Percentiles rank a stretch among this genome's conserved stretches.
phyloP scores from a whole-genome alignment of 495 filamentous ascomycete species.

The Penicillium angulare region DNA sequence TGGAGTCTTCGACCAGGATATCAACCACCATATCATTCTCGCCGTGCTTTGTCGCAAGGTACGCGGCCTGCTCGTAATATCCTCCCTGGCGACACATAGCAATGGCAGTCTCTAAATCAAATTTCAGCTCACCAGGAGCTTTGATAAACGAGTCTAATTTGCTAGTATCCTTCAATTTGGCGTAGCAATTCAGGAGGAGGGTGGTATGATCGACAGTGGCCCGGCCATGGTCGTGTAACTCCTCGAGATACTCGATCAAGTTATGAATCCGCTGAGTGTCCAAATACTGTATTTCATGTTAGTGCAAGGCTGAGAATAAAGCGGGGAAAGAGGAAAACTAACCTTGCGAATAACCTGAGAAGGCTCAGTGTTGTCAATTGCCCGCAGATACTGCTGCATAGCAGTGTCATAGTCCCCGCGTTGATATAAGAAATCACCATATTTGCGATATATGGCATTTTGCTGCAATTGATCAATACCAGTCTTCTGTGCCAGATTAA shows the following conservation, averaged over 20 bases:
- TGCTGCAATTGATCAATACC: slow-evolving; percentile 75
- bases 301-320: background rate
- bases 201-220: slow-evolving; percentile 97
- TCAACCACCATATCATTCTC: slow-evolving; percentile 94
- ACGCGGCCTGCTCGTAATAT: slow-evolving; percentile 96
- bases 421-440: slow-evolving; percentile 94
- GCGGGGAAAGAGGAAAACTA: too few relatives aligned
- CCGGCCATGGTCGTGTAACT: slow-evolving; percentile 89
- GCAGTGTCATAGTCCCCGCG: slow-evolving; percentile 93
- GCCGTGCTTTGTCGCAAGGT: slow-evolving; percentile 88
- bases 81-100: slow-evolving; percentile 97
- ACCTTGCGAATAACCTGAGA: slow-evolving; percentile 93
- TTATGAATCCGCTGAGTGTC: slow-evolving; percentile 97
- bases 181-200: slow-evolving; percentile 92
- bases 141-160: slow-evolving; percentile 97
- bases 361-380: slow-evolving; percentile 92
- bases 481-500: slow-evolving; percentile 88
- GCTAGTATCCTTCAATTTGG: slow-evolving; percentile 91
- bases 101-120: slow-evolving; percentile 96
- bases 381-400: slow-evolving; percentile 96
- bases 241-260: slow-evolving; percentile 95
- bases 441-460: slow-evolving; percentile 88
- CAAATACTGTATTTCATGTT: slow-evolving; percentile 58
- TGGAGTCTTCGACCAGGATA: slow-evolving; percentile 92
- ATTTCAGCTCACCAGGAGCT: slow-evolving; percentile 89